These are phyloP conservation scores for Aureobasidium uvarum DNA, from an alignment of 2,329 filamentous ascomycete genomes.

Conservation along the genomic window DNA sequence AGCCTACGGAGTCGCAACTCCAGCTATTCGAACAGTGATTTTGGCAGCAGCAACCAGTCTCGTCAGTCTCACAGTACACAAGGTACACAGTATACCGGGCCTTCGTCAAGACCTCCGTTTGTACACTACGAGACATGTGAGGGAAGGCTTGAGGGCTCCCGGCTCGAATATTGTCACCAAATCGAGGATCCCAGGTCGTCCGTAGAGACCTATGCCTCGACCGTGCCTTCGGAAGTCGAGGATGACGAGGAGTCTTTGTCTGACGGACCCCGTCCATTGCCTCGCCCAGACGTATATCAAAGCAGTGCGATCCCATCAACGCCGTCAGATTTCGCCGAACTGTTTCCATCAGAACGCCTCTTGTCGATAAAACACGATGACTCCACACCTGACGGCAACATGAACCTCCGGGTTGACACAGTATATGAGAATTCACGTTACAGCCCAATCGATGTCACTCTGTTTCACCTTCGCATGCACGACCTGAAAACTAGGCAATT, in stretches of 20 bases:
- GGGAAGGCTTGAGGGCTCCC: conserved; percentile 28
- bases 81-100: conserved; percentile 27
- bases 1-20: conserved; percentile 24
- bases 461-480: conserved; percentile 95
- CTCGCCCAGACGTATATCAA: conserved; percentile 61
- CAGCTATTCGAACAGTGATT: conserved; percentile 23
- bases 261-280: conserved; percentile 59
- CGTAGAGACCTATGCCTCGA: conserved; percentile 77
- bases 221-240: conserved; percentile 58
- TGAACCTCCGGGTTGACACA: conserved; percentile 91
- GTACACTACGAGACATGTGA: conserved; percentile 35
- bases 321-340: conserved; percentile 73
- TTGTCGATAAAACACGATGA: conserved; percentile 87
- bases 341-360: conserved; percentile 82
- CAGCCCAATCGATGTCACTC: conserved; percentile 58
- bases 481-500: conserved; percentile 84
- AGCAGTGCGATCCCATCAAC: conserved; percentile 71
- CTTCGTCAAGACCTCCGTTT: conserved; percentile 31
- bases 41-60: conserved; percentile 29
- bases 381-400: conserved; percentile 85
- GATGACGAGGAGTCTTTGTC: conserved; percentile 51
- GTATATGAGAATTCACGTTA: conserved; percentile 51
- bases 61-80: conserved; percentile 30
- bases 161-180: neutral
- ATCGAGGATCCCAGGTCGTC: conserved; percentile 57